A percentile compares a stretch with the other conserved stretches of the same genome.
Evolutionary conservation across 2,329 filamentous ascomycete genomes (phyloP).

Genomic region (Beauveria brongniartii): DNA sequence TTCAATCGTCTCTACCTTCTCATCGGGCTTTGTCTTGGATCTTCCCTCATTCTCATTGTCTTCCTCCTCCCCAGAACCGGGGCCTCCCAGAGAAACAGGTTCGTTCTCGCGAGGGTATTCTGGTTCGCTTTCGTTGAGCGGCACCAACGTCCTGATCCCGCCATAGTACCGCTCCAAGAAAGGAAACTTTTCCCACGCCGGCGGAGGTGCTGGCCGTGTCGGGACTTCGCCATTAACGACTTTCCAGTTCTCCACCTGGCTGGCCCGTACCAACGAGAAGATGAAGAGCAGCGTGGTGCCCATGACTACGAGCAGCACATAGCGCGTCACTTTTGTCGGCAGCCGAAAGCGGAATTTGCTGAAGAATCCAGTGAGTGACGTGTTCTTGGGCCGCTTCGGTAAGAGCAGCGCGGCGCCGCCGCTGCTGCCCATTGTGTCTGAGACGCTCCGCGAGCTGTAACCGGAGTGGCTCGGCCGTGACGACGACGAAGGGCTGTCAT

Average conservation of each 20-base stretch:
- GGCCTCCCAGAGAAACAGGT: constrained; percentile 21
- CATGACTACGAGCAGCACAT: constrained; percentile 65
- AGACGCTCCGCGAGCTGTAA: constrained; percentile 47
- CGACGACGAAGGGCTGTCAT: constrained; percentile 34
- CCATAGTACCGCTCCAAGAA: constrained; percentile 88
- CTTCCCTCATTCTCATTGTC: constrained; percentile 3
- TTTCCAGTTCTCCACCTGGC: constrained; percentile 58
- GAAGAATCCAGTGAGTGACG: constrained; percentile 15
- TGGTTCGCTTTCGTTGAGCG: constrained; percentile 58
- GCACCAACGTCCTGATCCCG: constrained; percentile 65
- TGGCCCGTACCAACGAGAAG: constrained; percentile 63
- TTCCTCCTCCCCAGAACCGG: not conserved
- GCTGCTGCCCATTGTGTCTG: constrained; percentile 31
- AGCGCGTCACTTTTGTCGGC: constrained; percentile 67
- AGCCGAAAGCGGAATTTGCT: constrained; percentile 48
- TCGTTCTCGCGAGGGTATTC: constrained; percentile 72
- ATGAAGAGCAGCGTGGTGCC: constrained; percentile 69
- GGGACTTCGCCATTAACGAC: constrained; percentile 44
- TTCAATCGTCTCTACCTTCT: constrained; percentile 8
- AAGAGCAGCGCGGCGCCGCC: constrained; percentile 29
- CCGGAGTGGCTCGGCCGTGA: constrained; percentile 32
- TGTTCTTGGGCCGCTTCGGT: constrained; percentile 26
- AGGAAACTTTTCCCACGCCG: constrained; percentile 74
- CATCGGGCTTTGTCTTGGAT: constrained; percentile 14
- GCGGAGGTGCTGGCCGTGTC: constrained; percentile 49